Evolutionary conservation across 768 basidiomycete genomes (phyloP).

Genomic region (Mycena amicta): DNA sequence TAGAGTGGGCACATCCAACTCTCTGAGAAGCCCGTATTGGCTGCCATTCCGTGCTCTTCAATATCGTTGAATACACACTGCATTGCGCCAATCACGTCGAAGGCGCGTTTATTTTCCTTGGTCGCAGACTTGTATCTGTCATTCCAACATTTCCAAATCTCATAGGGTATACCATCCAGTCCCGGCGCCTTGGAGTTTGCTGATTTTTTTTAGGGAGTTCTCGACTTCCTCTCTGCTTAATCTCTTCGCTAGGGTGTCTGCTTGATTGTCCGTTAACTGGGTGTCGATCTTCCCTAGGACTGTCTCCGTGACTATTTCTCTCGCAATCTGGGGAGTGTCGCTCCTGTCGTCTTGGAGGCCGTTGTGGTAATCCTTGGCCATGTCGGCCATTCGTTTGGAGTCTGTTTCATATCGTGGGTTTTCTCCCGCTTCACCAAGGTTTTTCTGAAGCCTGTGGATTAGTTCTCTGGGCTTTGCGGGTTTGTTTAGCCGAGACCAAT

Average conservation of each 20-base stretch:
- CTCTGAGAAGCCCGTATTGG: background rate
- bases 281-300: background rate
- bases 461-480: background rate
- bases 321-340: background rate
- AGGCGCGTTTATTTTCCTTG: background rate
- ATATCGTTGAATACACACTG: slow-evolving; percentile 17
- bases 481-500: background rate
- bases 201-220: background rate
- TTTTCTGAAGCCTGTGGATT: background rate
- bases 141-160: slow-evolving; percentile 9
- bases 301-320: background rate
- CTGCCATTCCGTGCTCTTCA: slow-evolving; percentile 1
- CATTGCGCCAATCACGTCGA: slow-evolving; percentile 1
- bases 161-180: slow-evolving; percentile 19
- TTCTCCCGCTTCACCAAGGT: background rate
- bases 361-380: background rate
- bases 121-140: background rate
- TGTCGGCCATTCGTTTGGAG: background rate
- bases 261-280: background rate
- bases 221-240: background rate
- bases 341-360: background rate
- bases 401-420: background rate
- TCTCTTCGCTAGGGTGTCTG: background rate
- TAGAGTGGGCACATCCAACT: slow-evolving; percentile 30
- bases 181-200: background rate